Base-by-base conservation (phyloP, 352 stramenopile genomes). In the Globisporangium heterothallicum region DNA sequence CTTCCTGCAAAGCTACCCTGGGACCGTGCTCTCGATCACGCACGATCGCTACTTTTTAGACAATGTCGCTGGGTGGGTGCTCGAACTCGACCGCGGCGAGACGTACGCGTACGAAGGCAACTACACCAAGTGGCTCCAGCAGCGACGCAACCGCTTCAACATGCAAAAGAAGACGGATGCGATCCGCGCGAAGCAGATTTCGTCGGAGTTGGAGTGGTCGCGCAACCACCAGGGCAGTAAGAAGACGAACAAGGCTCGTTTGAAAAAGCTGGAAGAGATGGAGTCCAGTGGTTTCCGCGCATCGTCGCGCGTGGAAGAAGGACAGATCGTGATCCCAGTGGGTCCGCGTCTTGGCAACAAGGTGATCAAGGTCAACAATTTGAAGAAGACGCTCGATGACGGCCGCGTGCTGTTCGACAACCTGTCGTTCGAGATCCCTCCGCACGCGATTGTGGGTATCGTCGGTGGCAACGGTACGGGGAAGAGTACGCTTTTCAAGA, bases 31-130 rank as follows among this genome's bases (percentile, higher is more conserved):
- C 19, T 97, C 92, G 26, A 98, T 99, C 61, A 99, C 96, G 22
- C 97, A 99, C 78, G 97, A 99, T 67, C 81, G 96, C 19, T 98
- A 99, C 70, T 99, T 99, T 63, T 59, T 99, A 24, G 96, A 99
- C 61, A 98, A 98, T 61, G 96, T 99, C 5, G 92, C 93, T 7
- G 78, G 93, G 22, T 98, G 96, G 94, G 98, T 99, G 56, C 68
- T 99, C 3, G 95, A 99, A 64, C 74, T 99, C 2, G 96, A 99
- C 66, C 81, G 93, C 45, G 96, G 96, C 18, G 75, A 97, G 59
- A 97, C 93, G n/a, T 97, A 97, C 70, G 94, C 94, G 34, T 98
- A 98, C 72, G 91, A 98, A 73, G 97, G 97, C 30, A 99, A 99
- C 70, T 99, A 99, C 75, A 96, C 88, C n/a, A 73, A 85, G 49